Base-by-base conservation (phyloP, 192 early-diverging fungal genomes). In the Powellomyces hirtus region DNA sequence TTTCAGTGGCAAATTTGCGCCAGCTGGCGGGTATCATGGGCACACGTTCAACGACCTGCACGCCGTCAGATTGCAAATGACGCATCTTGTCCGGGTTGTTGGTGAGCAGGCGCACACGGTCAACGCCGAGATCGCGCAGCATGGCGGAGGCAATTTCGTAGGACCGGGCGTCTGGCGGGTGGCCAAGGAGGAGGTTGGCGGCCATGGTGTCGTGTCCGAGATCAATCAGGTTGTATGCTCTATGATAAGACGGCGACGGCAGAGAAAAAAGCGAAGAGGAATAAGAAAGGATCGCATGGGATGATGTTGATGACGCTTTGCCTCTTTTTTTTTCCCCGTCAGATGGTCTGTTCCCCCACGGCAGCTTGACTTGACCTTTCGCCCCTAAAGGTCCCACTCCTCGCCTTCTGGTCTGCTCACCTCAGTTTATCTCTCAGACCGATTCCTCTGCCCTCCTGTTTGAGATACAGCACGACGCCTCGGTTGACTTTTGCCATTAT, bases 201-300 rank as follows among this genome's bases (percentile, higher is more conserved):
- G 86, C 85, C 27, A 95, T 88, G 0, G 96, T 98, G 71, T 98
- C 95, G 67, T 94, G 89, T 31, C 96, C 96, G 62, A 92, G 78
- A 76, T 98, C 96, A 66, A 96, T 94, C 34, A 98, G 78, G 72
- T 98, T 98, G 75, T 98, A 98, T 10, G 96, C 96, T 72, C 92
- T 91, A 5, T 10, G 11, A 56, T n/a, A 67, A 27, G 24, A n/a
- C n/a, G n/a, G n/a, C n/a, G n/a, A n/a, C n/a, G n/a, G n/a, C 11
- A 67, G 22, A 57, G 24, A 57, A 31, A 60, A 60, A 6, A 3
- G n/a, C 4, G n/a, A 60, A 38, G 20, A 18, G 59, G 22, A 60
- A 40, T 27, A 22, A 14, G 57, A 22, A 34, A 35, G 22, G 13
- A 59, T 42, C 40, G 18, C 10, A 42, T 18, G 40, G 40, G 18